These are phyloP conservation scores for Barbarea vulgaris DNA, from an alignment of 345 rosid genomes.

Conservation along the genomic window DNA sequence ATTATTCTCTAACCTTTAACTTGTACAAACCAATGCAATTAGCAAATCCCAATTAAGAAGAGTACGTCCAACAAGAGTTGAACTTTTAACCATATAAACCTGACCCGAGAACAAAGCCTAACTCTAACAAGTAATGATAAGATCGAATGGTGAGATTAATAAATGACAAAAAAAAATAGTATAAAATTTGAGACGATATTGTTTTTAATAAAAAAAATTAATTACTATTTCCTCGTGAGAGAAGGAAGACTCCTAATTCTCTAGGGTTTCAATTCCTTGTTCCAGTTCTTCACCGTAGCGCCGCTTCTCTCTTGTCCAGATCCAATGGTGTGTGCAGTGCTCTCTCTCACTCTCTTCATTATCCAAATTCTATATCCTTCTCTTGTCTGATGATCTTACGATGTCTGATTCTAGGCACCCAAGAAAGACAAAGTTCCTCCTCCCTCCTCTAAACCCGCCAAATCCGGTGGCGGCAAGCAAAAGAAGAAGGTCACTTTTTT, in stretches of 20 bases:
- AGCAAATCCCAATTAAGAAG: background rate
- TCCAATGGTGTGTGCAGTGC: constrained; percentile 26
- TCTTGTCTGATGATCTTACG: background rate
- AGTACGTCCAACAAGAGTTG: background rate
- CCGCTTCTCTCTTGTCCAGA: constrained; percentile 14
- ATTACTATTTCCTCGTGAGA: background rate
- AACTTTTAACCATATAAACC: background rate
- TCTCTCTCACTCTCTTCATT: background rate
- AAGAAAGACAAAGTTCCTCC: constrained; percentile 45
- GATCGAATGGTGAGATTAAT: too few species aligned
- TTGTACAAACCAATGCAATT: background rate
- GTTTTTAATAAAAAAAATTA: background rate
- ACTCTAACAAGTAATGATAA: background rate
- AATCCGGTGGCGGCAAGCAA: constrained; percentile 44
- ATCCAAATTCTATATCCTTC: background rate
- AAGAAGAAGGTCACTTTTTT: constrained; percentile 36
- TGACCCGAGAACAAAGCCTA: background rate
- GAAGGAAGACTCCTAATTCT: background rate
- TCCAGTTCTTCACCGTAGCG: constrained; percentile 6
- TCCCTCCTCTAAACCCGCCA: constrained; percentile 45
- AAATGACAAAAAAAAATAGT: background rate
- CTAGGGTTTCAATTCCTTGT: background rate
- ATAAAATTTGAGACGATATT: background rate
- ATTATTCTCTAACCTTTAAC: background rate
- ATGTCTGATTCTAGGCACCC: constrained; percentile 26